Evolutionary conservation across 2,329 filamentous ascomycete genomes (phyloP), one percentile per base, ranked within the genome.

Genomic region (Trichoderma aggressivum): DNA sequence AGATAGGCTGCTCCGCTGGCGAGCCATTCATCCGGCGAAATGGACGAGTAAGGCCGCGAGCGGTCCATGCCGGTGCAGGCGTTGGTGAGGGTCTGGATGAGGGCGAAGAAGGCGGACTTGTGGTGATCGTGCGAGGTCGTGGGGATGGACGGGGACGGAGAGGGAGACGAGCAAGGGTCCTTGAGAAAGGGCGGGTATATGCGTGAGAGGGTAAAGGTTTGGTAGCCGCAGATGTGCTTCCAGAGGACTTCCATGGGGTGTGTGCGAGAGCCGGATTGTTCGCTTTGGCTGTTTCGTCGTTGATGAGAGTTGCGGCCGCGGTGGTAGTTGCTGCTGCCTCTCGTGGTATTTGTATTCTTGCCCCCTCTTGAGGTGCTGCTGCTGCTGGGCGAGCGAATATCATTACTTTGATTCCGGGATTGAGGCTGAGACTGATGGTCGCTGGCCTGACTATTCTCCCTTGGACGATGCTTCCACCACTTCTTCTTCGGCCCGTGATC

Each of bases 1-100:
- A 81, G 73, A 63, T 81, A 81, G 7, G 80, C 78, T 2, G 79
- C 80, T 1, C 76, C 80, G 64, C 77, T 73, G 65, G 78, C 76
- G 11, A 81, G 73, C 75, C 78, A 79, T 70, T 79, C 76, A 6
- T 71, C 62, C 7, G 74, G 56, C 0, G 77, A 68, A 14, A 80
- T 71, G 26, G 70, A 73, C 11, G 72, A 72, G 60, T 80, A 78
- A 2, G 73, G 70, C 3, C 77, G 73, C 28, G 75, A 72, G 21
- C 78, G 77, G 58, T 79, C 77, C 30, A 74, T 74, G 50, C 78
- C 76, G 21, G 78, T 72, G 64, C 77, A 79, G 2, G 73, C 80
- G 59, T 81, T 81, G 24, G 79, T 78, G 6, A 81, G 76, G 3
- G 79, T 81, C 30, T 81, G 80, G 5, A 78, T 74, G 12, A 81